These are phyloP conservation scores for Capillidium heterosporum DNA, from an alignment of 371 early-diverging fungal genomes.

Conservation along the genomic window DNA sequence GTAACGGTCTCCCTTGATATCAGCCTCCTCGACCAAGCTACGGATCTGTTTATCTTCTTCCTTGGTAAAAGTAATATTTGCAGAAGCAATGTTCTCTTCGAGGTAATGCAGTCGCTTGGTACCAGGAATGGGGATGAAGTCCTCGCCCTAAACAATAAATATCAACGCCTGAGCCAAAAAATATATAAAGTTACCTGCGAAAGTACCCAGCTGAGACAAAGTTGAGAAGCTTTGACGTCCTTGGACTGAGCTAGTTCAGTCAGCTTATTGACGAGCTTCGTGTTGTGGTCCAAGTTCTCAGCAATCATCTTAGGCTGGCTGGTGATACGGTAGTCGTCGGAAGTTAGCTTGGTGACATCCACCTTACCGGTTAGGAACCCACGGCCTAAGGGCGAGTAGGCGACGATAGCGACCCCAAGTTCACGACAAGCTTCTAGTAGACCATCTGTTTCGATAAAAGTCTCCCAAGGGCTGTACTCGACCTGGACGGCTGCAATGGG, in stretches of 20 bases:
- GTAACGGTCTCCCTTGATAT: constrained; percentile 19
- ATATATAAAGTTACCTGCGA: constrained; percentile 3
- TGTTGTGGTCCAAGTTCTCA: not conserved
- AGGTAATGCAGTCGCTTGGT: no score
- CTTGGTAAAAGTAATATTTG: constrained; percentile 15
- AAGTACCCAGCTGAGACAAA: not conserved
- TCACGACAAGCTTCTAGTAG: not conserved
- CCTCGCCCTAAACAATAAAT: not conserved
- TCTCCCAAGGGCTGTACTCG: no score
- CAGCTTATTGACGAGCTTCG: not conserved
- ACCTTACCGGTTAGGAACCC: not conserved
- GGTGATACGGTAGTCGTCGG: not conserved
- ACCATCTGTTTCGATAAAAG: not conserved
- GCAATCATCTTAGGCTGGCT: not conserved
- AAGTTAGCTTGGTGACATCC: not conserved
- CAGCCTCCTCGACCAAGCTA: constrained; percentile 12
- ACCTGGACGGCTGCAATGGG: no score
- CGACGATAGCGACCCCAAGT: not conserved
- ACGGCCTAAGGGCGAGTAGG: not conserved
- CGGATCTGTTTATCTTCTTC: constrained; percentile 24
- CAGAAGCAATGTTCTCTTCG: no score
- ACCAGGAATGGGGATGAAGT: not conserved
- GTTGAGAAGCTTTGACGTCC: not conserved
- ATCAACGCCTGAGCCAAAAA: not conserved
- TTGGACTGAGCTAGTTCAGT: not conserved